Evolutionary conservation across 352 stramenopile genomes (phyloP).

Genomic region (Pythium phragmiticola): DNA sequence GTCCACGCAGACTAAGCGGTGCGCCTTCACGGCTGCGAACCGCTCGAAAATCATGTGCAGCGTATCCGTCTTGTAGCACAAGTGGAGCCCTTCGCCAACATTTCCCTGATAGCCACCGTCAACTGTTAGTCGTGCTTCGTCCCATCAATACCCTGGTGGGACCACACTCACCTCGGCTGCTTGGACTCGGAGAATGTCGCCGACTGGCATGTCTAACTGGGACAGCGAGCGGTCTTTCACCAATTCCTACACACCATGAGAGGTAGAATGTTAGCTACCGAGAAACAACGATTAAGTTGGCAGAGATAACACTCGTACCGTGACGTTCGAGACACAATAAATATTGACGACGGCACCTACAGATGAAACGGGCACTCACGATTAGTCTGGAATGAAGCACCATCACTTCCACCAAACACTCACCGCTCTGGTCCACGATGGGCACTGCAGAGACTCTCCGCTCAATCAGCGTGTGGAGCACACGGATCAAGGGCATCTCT

Average conservation of each 20-base stretch:
- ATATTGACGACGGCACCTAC: slow-evolving; percentile 88
- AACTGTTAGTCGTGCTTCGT: background rate
- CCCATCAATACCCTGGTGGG: background rate
- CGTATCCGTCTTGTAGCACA: slow-evolving; percentile 89
- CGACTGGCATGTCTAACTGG: slow-evolving; percentile 88
- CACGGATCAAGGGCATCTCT: slow-evolving; percentile 92
- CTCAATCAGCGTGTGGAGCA: slow-evolving; percentile 88
- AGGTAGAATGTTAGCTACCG: background rate
- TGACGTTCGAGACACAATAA: slow-evolving; percentile 91
- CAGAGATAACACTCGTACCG: slow-evolving; percentile 34
- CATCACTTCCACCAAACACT: slow-evolving; percentile 18
- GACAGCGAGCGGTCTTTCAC: slow-evolving; percentile 87
- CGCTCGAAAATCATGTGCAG: slow-evolving; percentile 90
- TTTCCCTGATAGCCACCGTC: slow-evolving; percentile 46
- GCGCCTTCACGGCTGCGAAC: slow-evolving; percentile 83
- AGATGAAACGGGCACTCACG: background rate
- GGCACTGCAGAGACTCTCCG: slow-evolving; percentile 78
- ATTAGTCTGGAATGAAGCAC: background rate
- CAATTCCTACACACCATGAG: slow-evolving; percentile 47
- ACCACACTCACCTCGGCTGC: slow-evolving; percentile 62
- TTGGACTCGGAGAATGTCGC: slow-evolving; percentile 85
- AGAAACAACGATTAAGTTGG: background rate
- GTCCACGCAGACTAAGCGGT: slow-evolving; percentile 85
- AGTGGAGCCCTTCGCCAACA: slow-evolving; percentile 74
- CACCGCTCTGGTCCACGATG: slow-evolving; percentile 82